phyloP scores from a whole-genome alignment of 148 eudicot genomes.

The Nepenthes mirabilis region DNA sequence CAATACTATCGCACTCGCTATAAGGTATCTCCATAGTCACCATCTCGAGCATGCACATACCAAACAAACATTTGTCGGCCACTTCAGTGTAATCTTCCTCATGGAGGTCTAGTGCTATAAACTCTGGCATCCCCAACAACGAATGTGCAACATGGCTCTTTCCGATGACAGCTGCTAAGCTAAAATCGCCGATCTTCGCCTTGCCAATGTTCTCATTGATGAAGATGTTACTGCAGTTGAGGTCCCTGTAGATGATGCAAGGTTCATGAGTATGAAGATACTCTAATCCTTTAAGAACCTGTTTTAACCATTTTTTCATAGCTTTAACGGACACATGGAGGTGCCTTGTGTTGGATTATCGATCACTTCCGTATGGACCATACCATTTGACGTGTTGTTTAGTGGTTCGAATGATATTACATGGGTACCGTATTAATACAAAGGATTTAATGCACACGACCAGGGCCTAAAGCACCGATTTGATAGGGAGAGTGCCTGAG shows the following conservation, averaged over 20 bases:
- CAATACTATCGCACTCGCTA: slow-evolving; percentile 63
- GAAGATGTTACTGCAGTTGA: slow-evolving; percentile 83
- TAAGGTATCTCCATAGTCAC: slow-evolving; percentile 78
- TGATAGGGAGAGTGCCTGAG: too few species aligned
- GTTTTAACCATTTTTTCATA: slow-evolving; percentile 75
- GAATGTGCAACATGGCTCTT: slow-evolving; percentile 74
- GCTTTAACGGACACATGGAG: slow-evolving; percentile 60
- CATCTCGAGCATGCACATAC: slow-evolving; percentile 81
- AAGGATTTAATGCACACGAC: too few species aligned
- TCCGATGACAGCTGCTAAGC: slow-evolving; percentile 73
- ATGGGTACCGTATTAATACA: too few species aligned
- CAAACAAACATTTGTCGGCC: slow-evolving; percentile 79
- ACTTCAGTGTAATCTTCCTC: slow-evolving; percentile 80
- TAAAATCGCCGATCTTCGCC: slow-evolving; percentile 88
- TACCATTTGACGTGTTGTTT: too few species aligned
- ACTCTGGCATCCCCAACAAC: slow-evolving; percentile 76
- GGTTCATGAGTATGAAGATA: slow-evolving; percentile 80
- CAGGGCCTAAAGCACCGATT: too few species aligned
- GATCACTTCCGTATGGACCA: too few species aligned
- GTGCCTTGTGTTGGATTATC: slow-evolving; percentile 21
- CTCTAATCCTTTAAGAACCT: slow-evolving; percentile 66
- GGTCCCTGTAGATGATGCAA: slow-evolving; percentile 78
- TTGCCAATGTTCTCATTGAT: slow-evolving; percentile 77
- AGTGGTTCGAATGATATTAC: too few species aligned
- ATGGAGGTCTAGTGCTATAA: slow-evolving; percentile 86